A percentile compares a stretch with the other conserved stretches of the same genome.
Evolutionary conservation across 441 rosid genomes (phyloP).

Genomic region (Brassica hybrid): DNA sequence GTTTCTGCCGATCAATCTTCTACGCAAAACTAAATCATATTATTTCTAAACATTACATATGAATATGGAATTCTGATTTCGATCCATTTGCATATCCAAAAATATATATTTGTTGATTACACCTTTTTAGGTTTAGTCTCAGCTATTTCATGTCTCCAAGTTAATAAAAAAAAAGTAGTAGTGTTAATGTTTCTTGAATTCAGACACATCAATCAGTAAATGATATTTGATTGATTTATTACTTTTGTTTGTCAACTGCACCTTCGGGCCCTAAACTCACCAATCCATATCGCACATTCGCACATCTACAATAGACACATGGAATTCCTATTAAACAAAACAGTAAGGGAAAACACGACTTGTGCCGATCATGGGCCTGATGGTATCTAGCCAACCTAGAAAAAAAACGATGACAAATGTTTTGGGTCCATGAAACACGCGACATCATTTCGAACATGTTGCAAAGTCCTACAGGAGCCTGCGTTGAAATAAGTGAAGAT

Average conservation of each 20-base stretch:
- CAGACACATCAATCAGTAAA: neutral
- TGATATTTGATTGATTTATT: neutral
- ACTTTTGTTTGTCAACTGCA: neutral
- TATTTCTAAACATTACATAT: too few relatives aligned
- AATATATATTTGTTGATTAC: too few relatives aligned
- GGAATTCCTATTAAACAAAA: neutral
- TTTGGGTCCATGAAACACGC: slow-evolving; percentile 1
- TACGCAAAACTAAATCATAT: too few relatives aligned
- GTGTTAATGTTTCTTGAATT: neutral
- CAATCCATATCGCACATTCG: neutral
- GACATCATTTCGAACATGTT: neutral
- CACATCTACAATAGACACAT: neutral
- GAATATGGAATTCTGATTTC: too few relatives aligned
- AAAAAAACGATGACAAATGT: neutral
- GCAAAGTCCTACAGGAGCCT: neutral
- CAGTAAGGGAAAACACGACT: neutral
- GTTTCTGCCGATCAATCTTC: too few relatives aligned
- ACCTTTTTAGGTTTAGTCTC: too few relatives aligned
- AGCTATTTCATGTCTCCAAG: too few relatives aligned
- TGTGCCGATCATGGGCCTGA: neutral
- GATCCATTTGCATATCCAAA: too few relatives aligned
- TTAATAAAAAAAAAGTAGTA: too few relatives aligned
- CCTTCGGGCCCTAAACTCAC: neutral
- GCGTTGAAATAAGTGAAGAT: neutral
- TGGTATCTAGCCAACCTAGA: neutral